These are phyloP conservation scores for Nakazawaea wickerhamii DNA, from an alignment of 805 yeast genomes.

Conservation along the genomic window DNA sequence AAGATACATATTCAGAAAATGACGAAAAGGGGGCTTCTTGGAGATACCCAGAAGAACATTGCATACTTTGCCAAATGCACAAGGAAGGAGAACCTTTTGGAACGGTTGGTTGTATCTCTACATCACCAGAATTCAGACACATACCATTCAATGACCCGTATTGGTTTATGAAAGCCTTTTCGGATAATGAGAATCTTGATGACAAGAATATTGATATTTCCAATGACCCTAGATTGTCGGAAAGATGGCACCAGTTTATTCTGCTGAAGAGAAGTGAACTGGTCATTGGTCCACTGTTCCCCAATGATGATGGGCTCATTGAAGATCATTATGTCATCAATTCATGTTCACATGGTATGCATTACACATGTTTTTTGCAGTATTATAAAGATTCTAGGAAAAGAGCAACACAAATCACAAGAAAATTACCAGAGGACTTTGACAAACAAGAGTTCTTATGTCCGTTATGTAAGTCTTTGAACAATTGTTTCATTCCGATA, in stretches of 20 bases:
- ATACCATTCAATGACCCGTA: constrained; percentile 59
- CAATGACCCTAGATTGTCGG: constrained; percentile 8
- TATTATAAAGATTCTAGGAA: constrained; percentile 51
- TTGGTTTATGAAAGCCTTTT: constrained; percentile 62
- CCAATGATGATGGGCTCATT: constrained; percentile 29
- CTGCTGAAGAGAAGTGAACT: constrained; percentile 28
- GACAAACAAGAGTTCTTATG: constrained; percentile 75
- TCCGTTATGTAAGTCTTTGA: constrained; percentile 85
- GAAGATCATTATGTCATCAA: constrained; percentile 47
- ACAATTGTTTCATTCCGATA: constrained; percentile 78
- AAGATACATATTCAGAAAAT: constrained; percentile 31
- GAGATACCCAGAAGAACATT: constrained; percentile 69
- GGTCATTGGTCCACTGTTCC: constrained; percentile 72
- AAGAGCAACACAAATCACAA: constrained; percentile 66
- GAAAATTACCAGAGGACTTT: constrained; percentile 63
- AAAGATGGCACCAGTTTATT: constrained; percentile 36
- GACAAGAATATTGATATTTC: constrained; percentile 13
- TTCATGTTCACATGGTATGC: constrained; percentile 95
- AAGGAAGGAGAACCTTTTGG: constrained; percentile 68
- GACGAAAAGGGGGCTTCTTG: constrained; percentile 36
- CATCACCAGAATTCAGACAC: constrained; percentile 53
- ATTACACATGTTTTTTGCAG: constrained; percentile 66
- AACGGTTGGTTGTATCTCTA: constrained; percentile 55
- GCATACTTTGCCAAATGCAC: constrained; percentile 80
- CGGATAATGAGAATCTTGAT: constrained; percentile 41